Percentiles rank a stretch among this genome's conserved stretches.
Conservation (phyloP, 2,329 filamentous ascomycete species). For the Colletotrichum orchidophilum region DNA sequence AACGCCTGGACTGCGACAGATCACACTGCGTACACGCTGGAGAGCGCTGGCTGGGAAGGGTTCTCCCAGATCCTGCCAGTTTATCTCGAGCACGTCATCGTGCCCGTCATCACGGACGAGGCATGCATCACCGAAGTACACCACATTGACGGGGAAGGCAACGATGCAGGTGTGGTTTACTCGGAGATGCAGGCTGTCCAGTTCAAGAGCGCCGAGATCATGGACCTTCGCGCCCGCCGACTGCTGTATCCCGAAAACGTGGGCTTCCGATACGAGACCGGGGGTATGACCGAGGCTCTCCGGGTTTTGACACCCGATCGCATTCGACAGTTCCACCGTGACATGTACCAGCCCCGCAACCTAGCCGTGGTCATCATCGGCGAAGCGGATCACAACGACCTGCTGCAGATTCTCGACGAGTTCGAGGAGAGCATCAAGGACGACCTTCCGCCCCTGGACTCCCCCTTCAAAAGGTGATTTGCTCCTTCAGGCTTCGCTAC, state of each 20-base stretch:
- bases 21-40: conserved; percentile 94
- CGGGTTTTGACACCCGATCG: conserved; percentile 86
- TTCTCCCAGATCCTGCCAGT: conserved; percentile 95
- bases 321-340: conserved; percentile 92
- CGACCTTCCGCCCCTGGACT: conserved; percentile 78
- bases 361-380: conserved; percentile 92
- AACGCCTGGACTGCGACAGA: conserved; percentile 98
- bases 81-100: conserved; percentile 92
- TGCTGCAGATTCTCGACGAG: conserved; percentile 82
- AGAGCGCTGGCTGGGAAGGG: conserved; percentile 96
- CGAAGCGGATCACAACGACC: conserved; percentile 83
- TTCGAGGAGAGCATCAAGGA: conserved; percentile 90
- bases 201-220: conserved; percentile 84
- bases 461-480: conserved; percentile 74
- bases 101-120: conserved; percentile 91
- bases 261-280: conserved; percentile 97
- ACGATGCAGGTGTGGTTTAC: conserved; percentile 97
- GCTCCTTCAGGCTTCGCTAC: not conserved
- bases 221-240: conserved; percentile 83
- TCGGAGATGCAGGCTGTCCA: conserved; percentile 98
- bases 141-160: conserved; percentile 90
- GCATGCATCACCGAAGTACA: conserved; percentile 96
- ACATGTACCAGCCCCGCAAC: conserved; percentile 99
- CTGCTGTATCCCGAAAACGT: conserved; percentile 88
- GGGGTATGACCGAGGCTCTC: conserved; percentile 93